These are phyloP conservation scores for Anthostomella pinea DNA, from an alignment of 2,329 filamentous ascomycete genomes.

Conservation along the genomic window DNA sequence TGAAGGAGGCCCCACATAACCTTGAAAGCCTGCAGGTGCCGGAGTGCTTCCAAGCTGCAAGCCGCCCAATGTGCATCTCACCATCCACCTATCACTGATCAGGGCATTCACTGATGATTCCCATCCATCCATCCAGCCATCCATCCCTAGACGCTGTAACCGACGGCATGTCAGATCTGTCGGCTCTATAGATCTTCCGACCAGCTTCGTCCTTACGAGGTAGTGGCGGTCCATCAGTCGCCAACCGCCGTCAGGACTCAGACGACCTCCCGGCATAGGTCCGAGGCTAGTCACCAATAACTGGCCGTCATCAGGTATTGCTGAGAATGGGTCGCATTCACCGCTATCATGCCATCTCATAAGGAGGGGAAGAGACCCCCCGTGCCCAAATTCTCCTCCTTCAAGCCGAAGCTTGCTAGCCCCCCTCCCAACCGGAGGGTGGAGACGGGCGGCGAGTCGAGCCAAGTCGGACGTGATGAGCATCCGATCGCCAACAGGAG, in stretches of 20 bases:
- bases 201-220: too few species aligned
- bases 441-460: slow-evolving; percentile 14
- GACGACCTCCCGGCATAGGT: too few species aligned
- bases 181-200: too few species aligned
- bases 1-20: too few species aligned
- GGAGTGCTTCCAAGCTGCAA: too few species aligned
- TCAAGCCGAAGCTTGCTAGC: slow-evolving; percentile 53
- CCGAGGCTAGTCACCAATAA: too few species aligned
- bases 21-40: too few species aligned
- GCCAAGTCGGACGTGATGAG: slow-evolving; percentile 2
- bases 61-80: not conserved
- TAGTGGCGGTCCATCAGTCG: too few species aligned
- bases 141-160: not conserved
- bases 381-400: slow-evolving; percentile 73
- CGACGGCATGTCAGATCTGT: too few species aligned
- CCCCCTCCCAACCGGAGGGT: slow-evolving; percentile 12
- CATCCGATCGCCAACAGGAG: slow-evolving; percentile 3
- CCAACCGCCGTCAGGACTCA: too few species aligned
- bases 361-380: slow-evolving; percentile 24
- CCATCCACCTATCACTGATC: too few species aligned
- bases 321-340: slow-evolving; percentile 3
- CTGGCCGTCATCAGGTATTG: slow-evolving; percentile 1
- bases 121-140: not conserved
- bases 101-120: too few species aligned
- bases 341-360: slow-evolving; percentile 23